These are phyloP conservation scores for Nepenthes alata DNA, from an alignment of 179 eudicot species.

Conservation along the genomic window DNA sequence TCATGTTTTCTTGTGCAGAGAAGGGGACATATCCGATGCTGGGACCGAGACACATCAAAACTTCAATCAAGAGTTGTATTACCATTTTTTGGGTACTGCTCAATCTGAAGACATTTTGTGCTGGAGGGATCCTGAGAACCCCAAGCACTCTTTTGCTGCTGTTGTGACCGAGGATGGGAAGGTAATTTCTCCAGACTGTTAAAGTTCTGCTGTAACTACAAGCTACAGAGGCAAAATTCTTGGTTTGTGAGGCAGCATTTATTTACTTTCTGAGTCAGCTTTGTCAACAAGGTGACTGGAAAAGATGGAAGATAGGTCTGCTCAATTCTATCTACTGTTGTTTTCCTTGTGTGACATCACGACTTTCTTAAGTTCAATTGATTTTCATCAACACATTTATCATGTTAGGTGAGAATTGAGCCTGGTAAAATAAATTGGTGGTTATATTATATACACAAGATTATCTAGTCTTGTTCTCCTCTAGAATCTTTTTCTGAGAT, in stretches of 20 bases:
- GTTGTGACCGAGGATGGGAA: slow-evolving; percentile 83
- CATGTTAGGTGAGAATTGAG: too few species aligned
- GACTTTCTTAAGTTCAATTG: background rate
- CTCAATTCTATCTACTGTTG: too few species aligned
- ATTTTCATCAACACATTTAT: background rate
- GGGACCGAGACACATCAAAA: slow-evolving; percentile 92
- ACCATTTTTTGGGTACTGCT: slow-evolving; percentile 88
- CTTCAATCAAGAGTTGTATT: slow-evolving; percentile 66
- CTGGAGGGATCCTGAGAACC: slow-evolving; percentile 86
- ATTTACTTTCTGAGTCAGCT: too few species aligned
- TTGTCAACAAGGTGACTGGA: too few species aligned
- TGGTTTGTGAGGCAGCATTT: background rate
- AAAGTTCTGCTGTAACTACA: background rate
- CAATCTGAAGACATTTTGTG: slow-evolving; percentile 93
- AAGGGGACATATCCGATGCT: slow-evolving; percentile 69
- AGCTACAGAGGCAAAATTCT: background rate
- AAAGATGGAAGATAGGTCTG: too few species aligned
- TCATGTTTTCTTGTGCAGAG: slow-evolving; percentile 21
- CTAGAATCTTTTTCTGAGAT: background rate
- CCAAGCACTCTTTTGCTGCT: slow-evolving; percentile 44
- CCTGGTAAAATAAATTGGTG: background rate
- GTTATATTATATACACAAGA: background rate
- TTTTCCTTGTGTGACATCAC: too few species aligned
- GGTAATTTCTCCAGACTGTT: slow-evolving; percentile 22
- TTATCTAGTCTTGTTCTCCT: background rate